Evolutionary conservation across 2,329 filamentous ascomycete genomes (phyloP).

Genomic region (Talaromyces atroroseus): DNA sequence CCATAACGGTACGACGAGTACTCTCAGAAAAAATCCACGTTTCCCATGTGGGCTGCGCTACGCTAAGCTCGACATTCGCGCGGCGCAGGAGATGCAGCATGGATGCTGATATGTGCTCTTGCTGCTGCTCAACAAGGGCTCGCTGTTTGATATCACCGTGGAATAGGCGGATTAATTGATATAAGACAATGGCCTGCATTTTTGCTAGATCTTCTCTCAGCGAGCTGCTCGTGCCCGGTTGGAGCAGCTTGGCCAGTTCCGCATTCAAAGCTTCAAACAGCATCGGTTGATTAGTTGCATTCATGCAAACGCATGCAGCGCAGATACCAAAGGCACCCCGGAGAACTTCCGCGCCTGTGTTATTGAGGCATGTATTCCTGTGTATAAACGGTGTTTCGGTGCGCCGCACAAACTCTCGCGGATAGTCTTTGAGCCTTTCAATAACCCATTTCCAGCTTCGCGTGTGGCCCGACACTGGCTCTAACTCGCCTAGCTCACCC

Average conservation of each 20-base stretch:
- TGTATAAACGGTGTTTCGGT: slow-evolving; percentile 1
- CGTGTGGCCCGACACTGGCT: background rate
- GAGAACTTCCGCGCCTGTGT: background rate
- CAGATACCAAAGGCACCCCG: slow-evolving; percentile 1
- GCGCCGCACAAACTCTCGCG: background rate
- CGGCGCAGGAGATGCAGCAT: slow-evolving; percentile 1
- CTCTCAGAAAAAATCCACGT: slow-evolving; percentile 8
- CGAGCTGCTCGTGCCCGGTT: background rate
- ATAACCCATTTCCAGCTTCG: slow-evolving; percentile 2
- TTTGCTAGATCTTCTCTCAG: background rate
- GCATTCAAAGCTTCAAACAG: background rate
- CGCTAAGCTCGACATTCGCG: background rate
- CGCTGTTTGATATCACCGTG: slow-evolving; percentile 4
- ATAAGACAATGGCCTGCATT: slow-evolving; percentile 5
- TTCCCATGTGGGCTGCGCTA: background rate
- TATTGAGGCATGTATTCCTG: background rate
- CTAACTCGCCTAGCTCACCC: background rate
- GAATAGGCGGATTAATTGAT: slow-evolving; percentile 6
- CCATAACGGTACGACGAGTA: slow-evolving; percentile 5
- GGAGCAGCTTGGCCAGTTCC: background rate
- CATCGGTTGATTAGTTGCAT: background rate
- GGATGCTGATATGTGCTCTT: background rate
- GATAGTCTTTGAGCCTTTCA: background rate
- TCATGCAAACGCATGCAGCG: background rate
- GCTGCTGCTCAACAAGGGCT: background rate